A percentile compares a stretch with the other conserved stretches of the same genome.
Conservation (phyloP, 805 yeast species). For the Yamadazyma takamatsuzukensis region DNA sequence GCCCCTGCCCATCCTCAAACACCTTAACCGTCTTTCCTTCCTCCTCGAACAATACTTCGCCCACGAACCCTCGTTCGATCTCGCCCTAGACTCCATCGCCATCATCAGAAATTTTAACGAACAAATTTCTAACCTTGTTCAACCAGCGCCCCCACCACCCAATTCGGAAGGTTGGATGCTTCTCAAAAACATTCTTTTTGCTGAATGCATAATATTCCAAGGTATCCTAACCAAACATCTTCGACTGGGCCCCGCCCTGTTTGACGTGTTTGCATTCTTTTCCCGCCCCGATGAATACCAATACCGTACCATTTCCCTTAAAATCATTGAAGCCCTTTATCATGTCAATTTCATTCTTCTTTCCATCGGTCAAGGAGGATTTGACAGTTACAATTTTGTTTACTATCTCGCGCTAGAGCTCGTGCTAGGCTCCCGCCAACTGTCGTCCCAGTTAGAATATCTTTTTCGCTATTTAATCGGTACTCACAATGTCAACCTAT, state of each 20-base stretch:
- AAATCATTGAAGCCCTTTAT: constrained; percentile 39
- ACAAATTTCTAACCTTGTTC: constrained; percentile 12
- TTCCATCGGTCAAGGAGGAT: constrained; percentile 61
- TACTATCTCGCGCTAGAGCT: constrained; percentile 47
- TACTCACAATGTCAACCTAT: constrained; percentile 28
- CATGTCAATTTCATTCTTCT: constrained; percentile 46
- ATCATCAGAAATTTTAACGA: constrained; percentile 29
- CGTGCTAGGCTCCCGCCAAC: constrained; percentile 19
- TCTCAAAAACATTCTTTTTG: constrained; percentile 42
- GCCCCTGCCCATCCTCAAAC: constrained; percentile 42
- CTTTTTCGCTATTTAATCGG: constrained; percentile 32
- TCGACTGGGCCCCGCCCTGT: constrained; percentile 1
- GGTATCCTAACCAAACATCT: constrained; percentile 37
- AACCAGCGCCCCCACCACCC: constrained; percentile 9
- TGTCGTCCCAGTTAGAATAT: constrained; percentile 21
- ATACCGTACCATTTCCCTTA: constrained; percentile 23
- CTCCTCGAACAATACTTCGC: constrained; percentile 36
- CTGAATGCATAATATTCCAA: constrained; percentile 49
- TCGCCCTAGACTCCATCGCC: constrained; percentile 17
- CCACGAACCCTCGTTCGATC: constrained; percentile 15
- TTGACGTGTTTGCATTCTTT: constrained; percentile 6
- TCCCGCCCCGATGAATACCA: constrained; percentile 17
- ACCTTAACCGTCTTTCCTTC: constrained; percentile 46
- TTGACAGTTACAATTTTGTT: constrained; percentile 59
- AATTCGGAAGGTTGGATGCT: constrained; percentile 33